Evolutionary conservation across 179 eudicot genomes (phyloP).

Genomic region (Spergularia azorica): DNA sequence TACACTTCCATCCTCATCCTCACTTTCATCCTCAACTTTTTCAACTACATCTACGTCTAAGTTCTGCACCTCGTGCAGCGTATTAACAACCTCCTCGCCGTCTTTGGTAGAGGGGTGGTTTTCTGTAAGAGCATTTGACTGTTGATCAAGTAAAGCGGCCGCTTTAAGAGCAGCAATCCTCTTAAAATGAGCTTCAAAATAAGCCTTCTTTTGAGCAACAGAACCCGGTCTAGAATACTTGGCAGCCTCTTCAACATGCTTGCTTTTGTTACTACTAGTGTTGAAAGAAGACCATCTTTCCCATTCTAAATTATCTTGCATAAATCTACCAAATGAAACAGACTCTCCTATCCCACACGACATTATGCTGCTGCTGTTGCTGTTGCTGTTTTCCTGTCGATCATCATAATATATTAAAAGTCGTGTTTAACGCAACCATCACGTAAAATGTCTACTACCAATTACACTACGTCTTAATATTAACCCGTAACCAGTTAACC

Average conservation of each 20-base stretch:
- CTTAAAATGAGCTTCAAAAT: slow-evolving; percentile 50
- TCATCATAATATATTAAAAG: not conserved
- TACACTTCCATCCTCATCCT: too few species aligned
- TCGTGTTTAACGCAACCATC: too few species aligned
- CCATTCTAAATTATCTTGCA: slow-evolving; percentile 39
- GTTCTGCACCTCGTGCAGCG: not conserved
- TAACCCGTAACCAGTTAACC: too few species aligned
- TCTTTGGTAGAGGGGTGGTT: not conserved
- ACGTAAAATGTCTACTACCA: too few species aligned
- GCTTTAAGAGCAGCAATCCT: slow-evolving; percentile 41
- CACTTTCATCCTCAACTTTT: slow-evolving; percentile 1
- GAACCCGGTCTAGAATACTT: slow-evolving; percentile 45
- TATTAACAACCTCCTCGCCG: not conserved
- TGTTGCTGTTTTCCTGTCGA: slow-evolving; percentile 43
- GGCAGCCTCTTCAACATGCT: slow-evolving; percentile 41
- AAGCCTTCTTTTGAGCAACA: slow-evolving; percentile 49
- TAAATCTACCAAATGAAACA: slow-evolving; percentile 44
- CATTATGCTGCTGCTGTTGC: too few species aligned
- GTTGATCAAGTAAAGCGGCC: slow-evolving; percentile 52
- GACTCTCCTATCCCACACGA: slow-evolving; percentile 53
- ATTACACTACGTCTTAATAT: too few species aligned
- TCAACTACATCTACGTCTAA: not conserved
- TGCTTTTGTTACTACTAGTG: slow-evolving; percentile 26
- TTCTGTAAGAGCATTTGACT: slow-evolving; percentile 25
- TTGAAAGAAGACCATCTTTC: slow-evolving; percentile 46